phyloP scores from a whole-genome alignment of 2,329 filamentous ascomycete genomes.

The Cladophialophora exuberans region DNA sequence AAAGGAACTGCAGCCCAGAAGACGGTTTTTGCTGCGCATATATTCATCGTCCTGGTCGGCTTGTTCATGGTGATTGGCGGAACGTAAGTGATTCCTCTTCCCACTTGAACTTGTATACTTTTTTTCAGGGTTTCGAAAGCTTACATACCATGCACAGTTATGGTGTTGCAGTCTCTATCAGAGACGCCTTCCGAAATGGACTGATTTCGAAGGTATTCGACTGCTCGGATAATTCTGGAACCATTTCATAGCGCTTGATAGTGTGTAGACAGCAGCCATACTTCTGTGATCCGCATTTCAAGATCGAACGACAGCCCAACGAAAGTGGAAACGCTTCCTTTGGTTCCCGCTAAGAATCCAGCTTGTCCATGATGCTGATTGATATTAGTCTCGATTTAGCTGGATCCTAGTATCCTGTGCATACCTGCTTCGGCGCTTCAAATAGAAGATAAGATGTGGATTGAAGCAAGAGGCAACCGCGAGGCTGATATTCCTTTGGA shows the following conservation, averaged over 20 bases:
- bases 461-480: no score
- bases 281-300: no score
- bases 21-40: conserved; percentile 46
- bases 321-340: no score
- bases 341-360: no score
- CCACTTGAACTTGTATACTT: background rate
- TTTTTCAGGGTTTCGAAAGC: background rate
- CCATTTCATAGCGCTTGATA: conserved; percentile 33
- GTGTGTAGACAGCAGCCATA: no score
- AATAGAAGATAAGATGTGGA: no score
- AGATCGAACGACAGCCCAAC: background rate
- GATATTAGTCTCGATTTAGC: no score
- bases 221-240: conserved; percentile 22
- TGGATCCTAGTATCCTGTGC: no score
- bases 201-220: conserved; percentile 21
- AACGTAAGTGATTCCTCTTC: conserved; percentile 40
- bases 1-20: conserved; percentile 42
- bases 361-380: no score
- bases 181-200: conserved; percentile 9
- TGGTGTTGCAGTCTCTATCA: conserved; percentile 19
- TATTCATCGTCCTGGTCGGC: conserved; percentile 48
- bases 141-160: conserved; percentile 1
- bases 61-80: conserved; percentile 54
- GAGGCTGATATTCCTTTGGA: no score
- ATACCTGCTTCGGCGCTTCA: no score